These are phyloP conservation scores for Teunomyces pallodes DNA, from an alignment of 805 yeast species.

Conservation along the genomic window DNA sequence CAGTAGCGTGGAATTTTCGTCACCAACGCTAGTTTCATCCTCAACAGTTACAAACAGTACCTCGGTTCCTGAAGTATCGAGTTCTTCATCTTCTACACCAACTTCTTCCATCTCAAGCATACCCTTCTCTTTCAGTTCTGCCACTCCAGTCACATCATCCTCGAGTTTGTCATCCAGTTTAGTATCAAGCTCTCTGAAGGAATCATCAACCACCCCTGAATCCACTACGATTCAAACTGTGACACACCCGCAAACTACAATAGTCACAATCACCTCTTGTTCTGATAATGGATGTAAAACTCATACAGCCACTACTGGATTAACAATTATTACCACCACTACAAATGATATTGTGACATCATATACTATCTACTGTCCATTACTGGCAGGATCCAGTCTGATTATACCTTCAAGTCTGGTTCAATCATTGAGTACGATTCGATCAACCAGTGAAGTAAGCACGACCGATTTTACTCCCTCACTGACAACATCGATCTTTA, in stretches of 20 bases:
- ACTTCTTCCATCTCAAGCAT: not conserved
- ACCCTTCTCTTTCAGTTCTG: not conserved
- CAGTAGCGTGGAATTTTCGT: too few relatives aligned
- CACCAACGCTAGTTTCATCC: too few relatives aligned
- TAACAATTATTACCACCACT: conserved; percentile 11
- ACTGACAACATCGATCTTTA: not conserved
- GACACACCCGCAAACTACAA: conserved; percentile 1
- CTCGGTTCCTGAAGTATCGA: not conserved
- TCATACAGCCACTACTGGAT: conserved; percentile 4
- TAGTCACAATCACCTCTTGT: conserved; percentile 8
- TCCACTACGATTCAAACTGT: not conserved
- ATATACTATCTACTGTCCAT: conserved; percentile 18
- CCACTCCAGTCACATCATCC: not conserved
- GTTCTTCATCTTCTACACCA: not conserved
- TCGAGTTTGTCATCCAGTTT: not conserved
- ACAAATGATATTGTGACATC: conserved; percentile 6
- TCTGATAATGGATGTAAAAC: conserved; percentile 3
- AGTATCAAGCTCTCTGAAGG: not conserved
- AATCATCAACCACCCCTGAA: not conserved
- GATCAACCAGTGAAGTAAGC: not conserved
- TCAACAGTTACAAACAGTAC: not conserved
- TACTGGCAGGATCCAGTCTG: conserved; percentile 4
- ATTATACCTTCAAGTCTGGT: not conserved
- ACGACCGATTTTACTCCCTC: not conserved
- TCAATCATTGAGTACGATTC: not conserved